Evolutionary conservation across 139 green algal genomes (phyloP), one percentile per base, ranked within the genome.

Genomic region (Trebouxia sp.): DNA sequence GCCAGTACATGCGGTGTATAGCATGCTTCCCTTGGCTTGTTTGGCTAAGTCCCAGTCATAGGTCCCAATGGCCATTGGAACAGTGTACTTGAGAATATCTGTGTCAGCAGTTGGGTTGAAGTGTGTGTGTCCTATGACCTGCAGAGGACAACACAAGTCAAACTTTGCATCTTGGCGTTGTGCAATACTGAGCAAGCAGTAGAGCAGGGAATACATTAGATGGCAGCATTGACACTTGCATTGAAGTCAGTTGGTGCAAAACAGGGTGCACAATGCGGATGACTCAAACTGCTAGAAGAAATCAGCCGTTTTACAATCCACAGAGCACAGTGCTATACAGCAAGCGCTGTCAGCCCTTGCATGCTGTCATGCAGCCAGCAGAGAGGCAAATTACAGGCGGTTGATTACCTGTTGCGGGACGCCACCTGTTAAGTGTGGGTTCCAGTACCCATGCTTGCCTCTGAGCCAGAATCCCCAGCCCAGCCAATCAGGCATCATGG

Each of bases 61-160:
- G 6, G 20, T 11, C 14, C 35, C 28, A 17, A 72, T 4, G 35
- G 62, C 24, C 62, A 72, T 72, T 1, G 62, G 62, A 22, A 72
- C 32, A 30, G 12, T 24, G 14, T 41, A 41, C 32, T 72, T 72
- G 10, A 24, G 6, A 22, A 72, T 72, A 41, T 35, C 6, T 2
- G 62, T 43, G 15, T 45, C 32, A 10, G 32, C 62, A 30, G 26
- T 43, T 22, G 62, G 28, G 10, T 69, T 28, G 62, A 30, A 72
- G 62, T 72, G 62, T 9, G 62, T 72, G 37, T 72, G 62, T 11
- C n/a, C 62, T 7, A 72, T 72, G 15, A 72, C 62, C 62, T 72
- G 32, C 56, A 72, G 9, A 35, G 12, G 0, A 42, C 6, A 43
- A n/a, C n/a, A n/a, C n/a, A n/a, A n/a, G n/a, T n/a, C n/a, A n/a